Conservation (phyloP, 2,329 filamentous ascomycete genomes). For the Paecilomyces sp. region DNA sequence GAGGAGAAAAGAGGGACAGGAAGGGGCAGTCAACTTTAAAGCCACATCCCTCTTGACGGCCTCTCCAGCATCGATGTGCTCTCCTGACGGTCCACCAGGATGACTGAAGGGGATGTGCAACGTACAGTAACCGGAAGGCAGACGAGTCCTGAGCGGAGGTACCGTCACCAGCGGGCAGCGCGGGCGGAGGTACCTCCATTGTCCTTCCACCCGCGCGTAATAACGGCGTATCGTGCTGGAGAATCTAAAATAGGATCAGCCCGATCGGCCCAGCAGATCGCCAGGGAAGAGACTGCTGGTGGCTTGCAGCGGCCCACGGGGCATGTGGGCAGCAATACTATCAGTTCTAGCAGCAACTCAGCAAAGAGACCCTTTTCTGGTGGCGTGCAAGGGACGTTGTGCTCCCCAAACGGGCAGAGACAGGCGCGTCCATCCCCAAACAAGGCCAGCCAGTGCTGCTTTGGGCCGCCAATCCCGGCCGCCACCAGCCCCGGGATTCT, state of each 20-base stretch:
- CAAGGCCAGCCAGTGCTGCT: background rate
- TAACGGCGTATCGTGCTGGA: background rate
- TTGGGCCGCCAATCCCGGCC: background rate
- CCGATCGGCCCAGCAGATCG: constrained; percentile 1
- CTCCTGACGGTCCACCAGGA: background rate
- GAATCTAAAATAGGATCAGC: background rate
- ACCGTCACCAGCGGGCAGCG: background rate
- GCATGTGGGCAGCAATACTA: background rate
- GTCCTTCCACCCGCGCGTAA: background rate
- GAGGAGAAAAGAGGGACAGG: background rate
- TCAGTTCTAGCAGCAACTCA: background rate
- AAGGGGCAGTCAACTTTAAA: background rate
- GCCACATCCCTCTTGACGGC: background rate
- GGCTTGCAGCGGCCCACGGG: background rate
- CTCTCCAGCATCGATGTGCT: background rate
- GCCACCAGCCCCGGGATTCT: background rate
- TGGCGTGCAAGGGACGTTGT: background rate
- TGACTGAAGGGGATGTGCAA: background rate
- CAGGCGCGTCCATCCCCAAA: background rate
- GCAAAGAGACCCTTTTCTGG: background rate
- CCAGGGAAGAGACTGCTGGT: background rate
- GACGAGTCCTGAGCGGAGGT: background rate
- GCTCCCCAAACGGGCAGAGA: background rate
- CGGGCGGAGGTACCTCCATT: background rate
- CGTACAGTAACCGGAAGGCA: background rate